Evolutionary conservation across 2,329 filamentous ascomycete species (phyloP), one percentile per base, ranked within the genome.

Genomic region (Tolypocladium amazonense): DNA sequence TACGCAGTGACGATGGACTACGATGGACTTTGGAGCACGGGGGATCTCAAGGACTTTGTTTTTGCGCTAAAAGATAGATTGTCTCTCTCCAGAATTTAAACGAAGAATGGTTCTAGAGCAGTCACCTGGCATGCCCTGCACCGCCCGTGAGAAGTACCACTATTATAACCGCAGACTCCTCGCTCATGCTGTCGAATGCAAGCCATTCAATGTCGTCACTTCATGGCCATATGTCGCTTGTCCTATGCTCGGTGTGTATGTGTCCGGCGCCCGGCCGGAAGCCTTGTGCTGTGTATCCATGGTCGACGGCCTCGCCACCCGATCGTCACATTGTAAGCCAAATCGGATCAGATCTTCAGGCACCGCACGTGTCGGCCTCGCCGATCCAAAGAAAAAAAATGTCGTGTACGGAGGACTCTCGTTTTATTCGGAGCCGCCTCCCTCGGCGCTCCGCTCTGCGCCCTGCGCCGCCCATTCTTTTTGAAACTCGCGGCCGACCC

Each of bases 401-500:
- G 30, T 15, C 50, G 35, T 37, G 11, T 4, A 9, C 7, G 33
- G 7, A 35, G 9, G 5, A 23, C 7, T 9, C 8, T 27, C 8
- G 7, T 18, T n/a, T 70, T 62, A 72, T 55, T 69, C 69, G 8
- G 62, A 63, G 4, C 64, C 62, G 18, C 69, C 65, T 20, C 68
- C 65, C n/a, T 68, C 66, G 7, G 63, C 63, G 56, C 62, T 56
- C 30, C 64, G 63, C 23, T 70, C 69, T 47, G 67, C 61, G 52
- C 61, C 67, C 57, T 73, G 69, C 27, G 67, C 65, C 1, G 70
- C 68, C 81, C 82, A 85, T 61, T 80, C 77, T 33, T 72, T 71
- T 67, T 86, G 84, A 56, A 86, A 79, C 55, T 79, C 77, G 60
- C 77, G 72, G 1, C 80, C 84, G 3, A 85, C 73, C 58, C 75